Evolutionary conservation across 495 filamentous ascomycete species (phyloP).

Genomic region (Talaromyces adpressus): DNA sequence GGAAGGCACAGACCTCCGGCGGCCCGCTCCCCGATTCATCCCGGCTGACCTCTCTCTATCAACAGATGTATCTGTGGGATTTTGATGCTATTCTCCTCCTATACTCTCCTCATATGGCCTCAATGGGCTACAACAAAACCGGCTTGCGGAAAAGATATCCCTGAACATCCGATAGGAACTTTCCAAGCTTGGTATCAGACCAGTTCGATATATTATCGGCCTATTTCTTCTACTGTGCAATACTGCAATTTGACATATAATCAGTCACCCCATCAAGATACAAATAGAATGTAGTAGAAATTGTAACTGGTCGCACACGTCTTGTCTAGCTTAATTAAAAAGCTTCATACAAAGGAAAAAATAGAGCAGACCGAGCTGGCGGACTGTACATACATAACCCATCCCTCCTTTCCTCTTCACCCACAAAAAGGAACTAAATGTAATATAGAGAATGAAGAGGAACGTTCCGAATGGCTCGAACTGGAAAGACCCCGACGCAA

Average conservation of each 20-base stretch:
- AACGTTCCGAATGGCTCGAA: background rate
- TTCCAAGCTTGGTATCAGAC: too few species aligned
- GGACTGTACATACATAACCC: background rate
- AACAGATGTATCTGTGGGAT: too few species aligned
- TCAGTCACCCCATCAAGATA: too few species aligned
- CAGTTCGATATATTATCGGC: too few species aligned
- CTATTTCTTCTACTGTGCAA: too few species aligned
- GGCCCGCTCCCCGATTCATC: background rate
- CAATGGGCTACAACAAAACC: too few species aligned
- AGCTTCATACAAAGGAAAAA: background rate
- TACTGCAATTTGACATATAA: too few species aligned
- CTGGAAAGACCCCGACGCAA: background rate
- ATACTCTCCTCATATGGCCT: too few species aligned
- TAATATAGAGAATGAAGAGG: background rate
- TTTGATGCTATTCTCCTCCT: too few species aligned
- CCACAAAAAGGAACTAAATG: background rate
- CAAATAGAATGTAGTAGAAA: background rate
- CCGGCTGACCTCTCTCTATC: background rate
- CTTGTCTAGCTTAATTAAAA: constrained; percentile 1
- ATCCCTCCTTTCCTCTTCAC: background rate
- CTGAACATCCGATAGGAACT: too few species aligned
- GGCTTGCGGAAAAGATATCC: too few species aligned
- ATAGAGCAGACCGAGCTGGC: background rate
- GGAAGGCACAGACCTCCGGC: constrained; percentile 1
- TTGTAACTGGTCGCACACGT: background rate